phyloP scores from a whole-genome alignment of 192 early-diverging fungal genomes.

The Backusella luteola region DNA sequence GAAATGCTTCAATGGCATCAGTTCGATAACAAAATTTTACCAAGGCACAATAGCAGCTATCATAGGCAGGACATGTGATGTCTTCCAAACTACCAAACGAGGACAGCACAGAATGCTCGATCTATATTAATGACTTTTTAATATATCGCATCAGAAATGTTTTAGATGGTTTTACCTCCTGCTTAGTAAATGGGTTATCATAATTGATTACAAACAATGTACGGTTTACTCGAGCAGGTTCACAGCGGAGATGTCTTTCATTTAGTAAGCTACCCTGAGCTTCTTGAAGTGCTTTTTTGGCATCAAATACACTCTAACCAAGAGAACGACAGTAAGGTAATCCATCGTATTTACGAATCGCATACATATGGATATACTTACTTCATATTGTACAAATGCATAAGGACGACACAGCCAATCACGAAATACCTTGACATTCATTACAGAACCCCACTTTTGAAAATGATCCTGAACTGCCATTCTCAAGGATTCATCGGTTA shows the following conservation, averaged over 20 bases:
- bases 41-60: slow-evolving; percentile 50
- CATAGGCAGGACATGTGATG: slow-evolving; percentile 50
- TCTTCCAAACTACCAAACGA: slow-evolving; percentile 66
- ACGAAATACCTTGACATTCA: slow-evolving; percentile 73
- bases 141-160: background rate
- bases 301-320: slow-evolving; percentile 50
- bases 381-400: slow-evolving; percentile 78
- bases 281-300: slow-evolving; percentile 55
- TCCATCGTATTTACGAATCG: background rate
- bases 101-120: slow-evolving; percentile 36
- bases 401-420: slow-evolving; percentile 72
- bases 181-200: slow-evolving; percentile 34
- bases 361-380: slow-evolving; percentile 12
- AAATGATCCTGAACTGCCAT: slow-evolving; percentile 59
- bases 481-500: slow-evolving; percentile 52
- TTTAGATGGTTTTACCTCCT: slow-evolving; percentile 29
- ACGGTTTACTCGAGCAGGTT: slow-evolving; percentile 74
- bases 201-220: slow-evolving; percentile 63
- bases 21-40: slow-evolving; percentile 69
- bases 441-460: slow-evolving; percentile 57
- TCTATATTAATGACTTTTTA: slow-evolving; percentile 14
- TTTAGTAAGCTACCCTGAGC: slow-evolving; percentile 67
- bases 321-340: background rate
- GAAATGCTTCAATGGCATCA: slow-evolving; percentile 67
- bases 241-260: slow-evolving; percentile 70